phyloP scores from a whole-genome alignment of 495 filamentous ascomycete species.

The Lophiostoma macrostomum region DNA sequence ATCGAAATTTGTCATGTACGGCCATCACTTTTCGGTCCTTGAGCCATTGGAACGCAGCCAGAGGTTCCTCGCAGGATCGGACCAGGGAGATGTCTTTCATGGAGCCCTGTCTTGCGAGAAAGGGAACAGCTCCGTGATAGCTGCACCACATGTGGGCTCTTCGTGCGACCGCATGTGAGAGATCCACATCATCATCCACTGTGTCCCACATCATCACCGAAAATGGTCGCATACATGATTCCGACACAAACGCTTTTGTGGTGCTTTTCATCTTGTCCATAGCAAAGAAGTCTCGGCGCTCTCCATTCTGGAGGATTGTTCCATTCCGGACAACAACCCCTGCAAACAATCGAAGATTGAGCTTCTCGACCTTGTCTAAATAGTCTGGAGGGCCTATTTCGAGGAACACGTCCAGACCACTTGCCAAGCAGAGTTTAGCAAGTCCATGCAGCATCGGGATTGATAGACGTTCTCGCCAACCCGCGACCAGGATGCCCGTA shows the following conservation, averaged over 20 bases:
- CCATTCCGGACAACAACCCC: slow-evolving; percentile 43
- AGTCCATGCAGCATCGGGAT: slow-evolving; percentile 41
- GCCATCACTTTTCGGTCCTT: slow-evolving; percentile 53
- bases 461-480: slow-evolving; percentile 46
- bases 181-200: slow-evolving; percentile 46
- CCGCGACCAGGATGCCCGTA: slow-evolving; percentile 50
- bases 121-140: slow-evolving; percentile 55
- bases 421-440: slow-evolving; percentile 38
- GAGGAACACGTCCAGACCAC: slow-evolving; percentile 50
- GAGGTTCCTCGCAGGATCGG: slow-evolving; percentile 43
- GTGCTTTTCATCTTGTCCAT: slow-evolving; percentile 40
- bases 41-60: slow-evolving; percentile 57
- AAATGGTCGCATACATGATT: slow-evolving; percentile 37
- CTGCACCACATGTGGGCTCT: slow-evolving; percentile 55
- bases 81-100: slow-evolving; percentile 44
- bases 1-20: slow-evolving; percentile 51
- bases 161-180: slow-evolving; percentile 53
- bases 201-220: slow-evolving; percentile 52
- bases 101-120: slow-evolving; percentile 49
- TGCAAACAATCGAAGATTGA: slow-evolving; percentile 33
- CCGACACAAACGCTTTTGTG: slow-evolving; percentile 54
- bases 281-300: slow-evolving; percentile 42
- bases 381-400: slow-evolving; percentile 51
- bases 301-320: slow-evolving; percentile 41
- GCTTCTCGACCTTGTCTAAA: slow-evolving; percentile 42